These are phyloP conservation scores for Pseudoperonospora humuli DNA, from an alignment of 352 stramenopile genomes.

Conservation along the genomic window DNA sequence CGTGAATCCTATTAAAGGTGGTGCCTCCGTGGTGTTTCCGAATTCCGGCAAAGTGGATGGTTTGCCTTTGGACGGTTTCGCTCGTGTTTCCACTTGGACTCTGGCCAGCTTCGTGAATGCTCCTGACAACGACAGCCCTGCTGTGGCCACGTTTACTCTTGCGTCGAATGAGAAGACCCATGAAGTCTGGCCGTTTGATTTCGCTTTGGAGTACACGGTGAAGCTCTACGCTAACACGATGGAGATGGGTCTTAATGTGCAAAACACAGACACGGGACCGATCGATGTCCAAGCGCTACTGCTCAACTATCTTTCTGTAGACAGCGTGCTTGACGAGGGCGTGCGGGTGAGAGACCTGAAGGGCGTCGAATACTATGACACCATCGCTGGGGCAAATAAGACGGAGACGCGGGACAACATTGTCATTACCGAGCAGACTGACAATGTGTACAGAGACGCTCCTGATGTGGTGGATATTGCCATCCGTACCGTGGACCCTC, in stretches of 20 bases:
- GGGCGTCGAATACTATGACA: slow-evolving; percentile 79
- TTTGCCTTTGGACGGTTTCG: slow-evolving; percentile 85
- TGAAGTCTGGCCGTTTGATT: slow-evolving; percentile 45
- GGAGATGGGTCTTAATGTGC: slow-evolving; percentile 62
- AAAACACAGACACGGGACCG: slow-evolving; percentile 72
- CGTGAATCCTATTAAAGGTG: slow-evolving; percentile 82
- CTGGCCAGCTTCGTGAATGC: slow-evolving; percentile 10
- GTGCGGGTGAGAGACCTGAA: slow-evolving; percentile 78
- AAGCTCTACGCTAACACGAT: slow-evolving; percentile 52
- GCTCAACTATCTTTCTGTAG: slow-evolving; percentile 91
- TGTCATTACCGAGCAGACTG: slow-evolving; percentile 45
- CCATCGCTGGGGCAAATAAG: slow-evolving; percentile 64
- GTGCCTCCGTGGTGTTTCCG: slow-evolving; percentile 88
- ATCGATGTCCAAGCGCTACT: slow-evolving; percentile 92
- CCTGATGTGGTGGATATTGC: slow-evolving; percentile 45
- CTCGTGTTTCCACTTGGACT: slow-evolving; percentile 48
- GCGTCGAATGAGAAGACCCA: slow-evolving; percentile 21
- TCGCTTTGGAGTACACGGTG: slow-evolving; percentile 61
- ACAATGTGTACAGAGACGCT: slow-evolving; percentile 79
- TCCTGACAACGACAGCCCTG: slow-evolving; percentile 2
- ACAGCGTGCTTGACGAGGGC: slow-evolving; percentile 51
- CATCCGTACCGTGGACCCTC: slow-evolving; percentile 34
- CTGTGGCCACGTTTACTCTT: slow-evolving; percentile 32
- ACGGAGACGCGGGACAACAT: slow-evolving; percentile 54
- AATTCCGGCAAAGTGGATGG: slow-evolving; percentile 66